Base-by-base conservation (phyloP, 2,329 filamentous ascomycete species). In the Chrysoporthe austroafricana region DNA sequence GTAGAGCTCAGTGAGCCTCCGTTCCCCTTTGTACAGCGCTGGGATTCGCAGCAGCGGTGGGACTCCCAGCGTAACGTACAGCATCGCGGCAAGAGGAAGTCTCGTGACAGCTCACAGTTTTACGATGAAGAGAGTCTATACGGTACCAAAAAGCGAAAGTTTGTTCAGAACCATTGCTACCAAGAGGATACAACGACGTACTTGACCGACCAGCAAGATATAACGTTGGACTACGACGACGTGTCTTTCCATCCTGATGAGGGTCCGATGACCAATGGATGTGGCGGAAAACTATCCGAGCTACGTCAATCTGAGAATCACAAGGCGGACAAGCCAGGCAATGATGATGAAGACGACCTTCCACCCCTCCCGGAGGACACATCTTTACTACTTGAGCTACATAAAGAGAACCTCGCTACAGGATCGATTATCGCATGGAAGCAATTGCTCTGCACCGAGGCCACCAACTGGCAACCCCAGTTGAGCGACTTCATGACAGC, bases 11-110 rank as follows among this genome's bases (percentile, higher is more conserved):
- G 86, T 64, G 86, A 92, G 44, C 94, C 95, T 0, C 92, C 94
- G 0, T 97, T 96, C 74, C 94, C 94, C 0, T 97, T 97, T 77
- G 83, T 91, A 18, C 94, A 97, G 77, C 87, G 92, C 59, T 97
- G 94, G 95, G 93, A 97, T 77, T 85, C 87, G 3, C 90, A 93
- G 69, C 91, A 94, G 73, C 84, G 86, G 76, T 52, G 54, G 63
- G 56, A 65, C 32, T 11, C 32, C 21, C 56, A 65, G 11, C 44
- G 3, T 21, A n/a, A 21, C 34, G 26, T 43, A 11, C 71, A 79
- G 34, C 78, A 77, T 48, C 87, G 83, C 70, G 79, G 81, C 64
- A 89, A 90, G 75, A 81, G 83, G 64, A 76, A 78, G 57, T 78
- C 80, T 61, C 78, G 79, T 14, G 77, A 80, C 66, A 77, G 83